Conservation (phyloP, 2,329 filamentous ascomycete genomes). For the Lasiodiplodia sp. region DNA sequence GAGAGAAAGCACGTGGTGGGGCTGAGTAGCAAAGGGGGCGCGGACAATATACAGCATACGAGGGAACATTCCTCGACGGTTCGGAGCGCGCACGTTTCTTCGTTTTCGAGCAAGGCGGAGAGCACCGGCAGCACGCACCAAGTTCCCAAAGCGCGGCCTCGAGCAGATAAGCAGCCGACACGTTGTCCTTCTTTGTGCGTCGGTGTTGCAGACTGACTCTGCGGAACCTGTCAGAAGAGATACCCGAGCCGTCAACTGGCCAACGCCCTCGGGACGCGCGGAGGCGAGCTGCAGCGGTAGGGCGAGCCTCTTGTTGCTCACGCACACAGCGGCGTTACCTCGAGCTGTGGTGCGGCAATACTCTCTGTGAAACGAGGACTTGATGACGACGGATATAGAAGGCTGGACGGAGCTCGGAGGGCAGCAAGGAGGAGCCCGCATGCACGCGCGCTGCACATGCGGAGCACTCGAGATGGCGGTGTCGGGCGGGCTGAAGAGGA, state of each 20-base stretch:
- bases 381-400: constrained; percentile 21
- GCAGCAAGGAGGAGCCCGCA: constrained; percentile 18
- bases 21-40: background rate
- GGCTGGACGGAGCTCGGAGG: background rate
- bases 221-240: constrained; percentile 16
- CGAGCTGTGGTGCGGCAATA: background rate
- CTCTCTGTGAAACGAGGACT: constrained; percentile 1
- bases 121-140: background rate
- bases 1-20: background rate
- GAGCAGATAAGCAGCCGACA: constrained; percentile 24
- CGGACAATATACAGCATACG: too few species aligned
- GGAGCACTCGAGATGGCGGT: constrained; percentile 6
- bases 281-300: constrained; percentile 1
- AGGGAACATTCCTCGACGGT: too few species aligned
- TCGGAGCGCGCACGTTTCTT: too few species aligned
- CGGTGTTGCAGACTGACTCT: constrained; percentile 22
- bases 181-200: constrained; percentile 13
- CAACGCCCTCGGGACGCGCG: background rate
- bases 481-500: background rate
- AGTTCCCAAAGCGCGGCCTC: background rate
- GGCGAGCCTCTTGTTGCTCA: constrained; percentile 10
- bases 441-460: constrained; percentile 2
- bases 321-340: background rate
- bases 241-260: background rate
- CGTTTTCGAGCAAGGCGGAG: background rate